Evolutionary conservation across 2,329 filamentous ascomycete genomes (phyloP), one percentile per base, ranked within the genome.

Genomic region (Myriosclerotinia curreyana): DNA sequence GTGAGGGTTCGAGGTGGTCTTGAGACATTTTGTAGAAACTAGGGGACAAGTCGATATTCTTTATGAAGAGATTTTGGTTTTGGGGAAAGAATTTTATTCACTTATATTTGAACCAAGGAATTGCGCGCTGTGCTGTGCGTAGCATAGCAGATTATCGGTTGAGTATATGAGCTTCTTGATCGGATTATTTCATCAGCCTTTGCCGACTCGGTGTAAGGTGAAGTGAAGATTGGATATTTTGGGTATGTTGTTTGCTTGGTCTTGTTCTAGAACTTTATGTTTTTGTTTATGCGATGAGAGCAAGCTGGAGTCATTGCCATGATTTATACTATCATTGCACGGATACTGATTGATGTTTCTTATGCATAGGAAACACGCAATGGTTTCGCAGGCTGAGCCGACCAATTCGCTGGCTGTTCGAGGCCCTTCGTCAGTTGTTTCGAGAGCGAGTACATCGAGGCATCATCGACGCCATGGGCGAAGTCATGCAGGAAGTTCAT

Each of bases 401-500:
- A 75, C 78, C 65, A 77, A 79, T 72, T 81, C 85, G 71, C 78
- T 86, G 70, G 79, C 83, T 73, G 78, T 84, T 72, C 85, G 86
- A 73, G 82, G 82, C 70, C 76, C 84, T 75, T 77, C 85, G 77
- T 81, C 86, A 74, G 76, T 92, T 79, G 75, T 88, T 71, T 84
- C 88, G 68, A 73, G 68, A 60, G 46, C 62, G 31, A 64, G 54
- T 34, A 62, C 65, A 40, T 78, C 77, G n/a, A 82, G 86, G 67
- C 81, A 81, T 72, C 42, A 59, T 52, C 89, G 90, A 76, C 87
- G 91, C 70, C 90, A 92, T 73, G 88, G 65, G 8, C 56, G 66
- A n/a, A 64, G 64, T 15, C 90, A 95, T 74, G 86, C 89, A 71
- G 91, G 91, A 65, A 88, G 88, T 66, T 79, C 82, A 42, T 83